A percentile compares a stretch with the other conserved stretches of the same genome.
phyloP scores from a whole-genome alignment of 441 rosid species.

The Pelargonium citronellum region DNA sequence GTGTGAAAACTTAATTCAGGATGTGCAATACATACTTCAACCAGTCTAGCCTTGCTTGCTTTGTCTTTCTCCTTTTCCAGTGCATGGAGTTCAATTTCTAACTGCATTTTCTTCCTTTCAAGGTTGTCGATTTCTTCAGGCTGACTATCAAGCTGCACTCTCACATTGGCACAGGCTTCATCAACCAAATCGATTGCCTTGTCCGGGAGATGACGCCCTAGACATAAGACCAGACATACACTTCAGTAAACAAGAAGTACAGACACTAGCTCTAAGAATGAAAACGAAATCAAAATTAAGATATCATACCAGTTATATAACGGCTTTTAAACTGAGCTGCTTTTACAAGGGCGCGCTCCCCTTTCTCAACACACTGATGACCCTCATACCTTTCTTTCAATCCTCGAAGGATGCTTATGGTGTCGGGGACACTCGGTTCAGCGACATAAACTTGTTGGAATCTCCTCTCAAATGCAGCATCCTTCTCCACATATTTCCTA shows the following conservation, averaged over 20 bases:
- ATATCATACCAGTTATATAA: constrained; percentile 64
- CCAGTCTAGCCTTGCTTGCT: constrained; percentile 78
- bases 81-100: constrained; percentile 83
- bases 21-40: constrained; percentile 75
- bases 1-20: too few species aligned
- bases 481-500: constrained; percentile 90
- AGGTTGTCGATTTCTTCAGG: constrained; percentile 91
- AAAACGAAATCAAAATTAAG: too few species aligned
- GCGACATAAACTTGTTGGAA: constrained; percentile 93
- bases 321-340: constrained; percentile 83
- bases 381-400: constrained; percentile 89
- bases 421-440: constrained; percentile 85
- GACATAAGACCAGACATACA: not conserved
- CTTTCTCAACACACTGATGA: constrained; percentile 87
- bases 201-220: constrained; percentile 90
- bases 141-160: constrained; percentile 92
- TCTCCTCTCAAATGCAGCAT: constrained; percentile 92
- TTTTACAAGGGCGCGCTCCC: constrained; percentile 70
- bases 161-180: constrained; percentile 89
- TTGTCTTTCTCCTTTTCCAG: constrained; percentile 92
- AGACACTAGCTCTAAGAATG: too few species aligned
- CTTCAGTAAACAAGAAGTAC: not conserved
- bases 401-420: constrained; percentile 81
- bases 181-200: constrained; percentile 96
- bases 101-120: constrained; percentile 78